These are phyloP conservation scores for Suillus paluster DNA, from an alignment of 768 basidiomycete genomes.

Conservation along the genomic window DNA sequence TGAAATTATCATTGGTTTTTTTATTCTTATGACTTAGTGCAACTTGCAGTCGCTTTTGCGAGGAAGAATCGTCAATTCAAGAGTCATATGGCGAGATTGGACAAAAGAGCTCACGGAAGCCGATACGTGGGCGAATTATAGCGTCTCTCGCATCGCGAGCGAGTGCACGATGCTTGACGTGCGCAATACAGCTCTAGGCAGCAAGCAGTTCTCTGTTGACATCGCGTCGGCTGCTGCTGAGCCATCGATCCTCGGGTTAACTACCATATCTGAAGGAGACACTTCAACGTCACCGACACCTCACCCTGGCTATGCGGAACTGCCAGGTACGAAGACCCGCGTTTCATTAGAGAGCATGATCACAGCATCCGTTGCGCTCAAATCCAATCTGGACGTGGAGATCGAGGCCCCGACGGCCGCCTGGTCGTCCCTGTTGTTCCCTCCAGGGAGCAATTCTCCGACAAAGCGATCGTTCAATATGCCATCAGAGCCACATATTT, in stretches of 20 bases:
- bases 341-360: conserved; percentile 81
- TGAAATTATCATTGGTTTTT: conserved; percentile 20
- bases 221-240: conserved; percentile 6
- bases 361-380: conserved; percentile 70
- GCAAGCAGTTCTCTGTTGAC: conserved; percentile 28
- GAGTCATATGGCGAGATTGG: conserved; percentile 70
- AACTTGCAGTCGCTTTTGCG: conserved; percentile 63
- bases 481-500: conserved; percentile 21
- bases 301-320: conserved; percentile 39
- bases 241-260: conserved; percentile 3
- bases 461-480: conserved; percentile 21
- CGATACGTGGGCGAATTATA: conserved; percentile 70
- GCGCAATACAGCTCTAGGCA: conserved; percentile 56
- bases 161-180: conserved; percentile 74
- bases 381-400: conserved; percentile 69
- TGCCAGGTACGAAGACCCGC: conserved; percentile 35
- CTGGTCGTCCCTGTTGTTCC: conserved; percentile 57
- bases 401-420: conserved; percentile 53
- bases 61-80: conserved; percentile 73
- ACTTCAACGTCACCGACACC: conserved; percentile 30
- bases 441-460: conserved; percentile 34
- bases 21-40: conserved; percentile 7
- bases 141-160: conserved; percentile 62
- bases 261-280: conserved; percentile 24
- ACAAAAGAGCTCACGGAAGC: conserved; percentile 63